Conservation (phyloP, 257 asterid genomes). For the Solanum lycopersicoides region DNA sequence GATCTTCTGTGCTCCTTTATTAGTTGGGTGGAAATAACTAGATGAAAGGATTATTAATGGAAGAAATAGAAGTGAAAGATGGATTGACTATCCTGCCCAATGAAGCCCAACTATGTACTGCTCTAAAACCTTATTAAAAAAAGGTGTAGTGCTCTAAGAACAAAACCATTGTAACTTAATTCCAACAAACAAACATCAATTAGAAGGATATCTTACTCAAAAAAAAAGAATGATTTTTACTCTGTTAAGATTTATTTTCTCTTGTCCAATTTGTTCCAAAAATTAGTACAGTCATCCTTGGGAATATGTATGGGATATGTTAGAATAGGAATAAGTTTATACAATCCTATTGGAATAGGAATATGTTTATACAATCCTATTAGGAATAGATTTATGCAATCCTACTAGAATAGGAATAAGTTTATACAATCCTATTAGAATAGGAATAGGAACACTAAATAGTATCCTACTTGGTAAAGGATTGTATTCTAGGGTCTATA, state of each 20-base stretch:
- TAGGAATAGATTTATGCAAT: no score
- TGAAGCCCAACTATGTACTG: neutral
- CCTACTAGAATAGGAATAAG: no score
- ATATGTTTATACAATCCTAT: no score
- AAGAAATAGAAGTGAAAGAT: neutral
- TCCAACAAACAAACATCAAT: neutral
- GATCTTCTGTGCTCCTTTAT: neutral
- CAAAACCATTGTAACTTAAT: neutral
- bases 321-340: no score
- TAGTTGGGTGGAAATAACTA: neutral
- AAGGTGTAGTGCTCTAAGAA: neutral
- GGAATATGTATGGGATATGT: neutral
- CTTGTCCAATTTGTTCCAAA: neutral
- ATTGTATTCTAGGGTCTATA: no score
- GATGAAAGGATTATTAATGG: neutral
- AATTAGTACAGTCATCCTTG: neutral
- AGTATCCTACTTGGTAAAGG: no score
- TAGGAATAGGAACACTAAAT: no score
- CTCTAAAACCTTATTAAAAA: neutral
- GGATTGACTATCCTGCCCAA: neutral
- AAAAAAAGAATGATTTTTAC: neutral
- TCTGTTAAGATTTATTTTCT: neutral
- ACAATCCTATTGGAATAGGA: no score
- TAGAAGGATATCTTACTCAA: neutral
- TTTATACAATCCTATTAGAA: no score